Base-by-base conservation (phyloP, 768 basidiomycete genomes). In the Mycena kentingensis region DNA sequence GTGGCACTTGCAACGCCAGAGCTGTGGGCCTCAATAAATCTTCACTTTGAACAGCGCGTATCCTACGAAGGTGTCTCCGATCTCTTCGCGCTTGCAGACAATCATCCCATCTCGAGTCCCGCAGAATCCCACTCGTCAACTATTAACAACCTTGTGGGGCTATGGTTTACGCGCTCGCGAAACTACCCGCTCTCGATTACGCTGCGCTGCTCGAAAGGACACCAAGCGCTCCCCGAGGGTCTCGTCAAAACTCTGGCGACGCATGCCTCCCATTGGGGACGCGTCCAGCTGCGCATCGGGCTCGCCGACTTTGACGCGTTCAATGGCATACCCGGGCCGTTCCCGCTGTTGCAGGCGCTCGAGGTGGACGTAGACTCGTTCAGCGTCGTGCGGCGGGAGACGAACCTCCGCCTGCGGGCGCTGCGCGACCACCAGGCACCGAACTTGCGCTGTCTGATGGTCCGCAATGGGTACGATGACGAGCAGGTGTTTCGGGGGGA, bases 1-100 rank as follows among this genome's bases (percentile, higher is more conserved):
- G 34, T 45, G 1, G 43, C 43, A 0, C 42, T 52, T 29, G 25
- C 34, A 1, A 52, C 43, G 3, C 50, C 35, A 28, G 10, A 52
- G 15, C 51, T 45, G 16, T 52, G 50, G 50, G 29, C 16, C 15
- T 51, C 50, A 1, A 31, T 52, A 15, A 37, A 45, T 21, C 27
- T 52, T 10, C 35, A 36, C 18, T 38, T 45, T 15, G 16, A 18
- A 7, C 25, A 6, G 5, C 10, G 4, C 3, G 21, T 8, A 2
- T 13, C 49, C 18, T 50, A 42, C 31, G 29, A 50, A n/a, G 51
- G 26, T 6, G 38, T 38, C 1, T 21, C 35, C 4, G 8, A 5
- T 1, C 41, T 44, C 4, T 19, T 45, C 8, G 31, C 31, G 6
- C 19, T 10, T 5, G 18, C n/a, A 13, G 35, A 38, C 19, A n/a